These are phyloP conservation scores for Saccharomycopsis hybrid DNA, from an alignment of 1,139 yeast species.

Conservation along the genomic window DNA sequence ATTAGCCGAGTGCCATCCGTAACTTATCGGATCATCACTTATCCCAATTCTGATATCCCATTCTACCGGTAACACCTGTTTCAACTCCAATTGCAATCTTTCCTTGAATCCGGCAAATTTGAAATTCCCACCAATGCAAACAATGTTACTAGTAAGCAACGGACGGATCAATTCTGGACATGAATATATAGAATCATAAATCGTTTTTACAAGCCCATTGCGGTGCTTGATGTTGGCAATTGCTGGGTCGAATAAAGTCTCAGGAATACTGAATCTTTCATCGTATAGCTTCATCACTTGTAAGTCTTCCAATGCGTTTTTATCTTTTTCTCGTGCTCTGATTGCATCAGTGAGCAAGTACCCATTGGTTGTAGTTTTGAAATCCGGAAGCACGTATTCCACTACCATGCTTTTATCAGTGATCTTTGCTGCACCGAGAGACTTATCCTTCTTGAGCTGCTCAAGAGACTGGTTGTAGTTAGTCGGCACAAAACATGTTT, in stretches of 20 bases:
- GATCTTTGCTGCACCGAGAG: conserved; percentile 5
- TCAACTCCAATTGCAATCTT: conserved; percentile 54
- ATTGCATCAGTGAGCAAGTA: conserved; percentile 39
- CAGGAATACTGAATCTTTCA: conserved; percentile 86
- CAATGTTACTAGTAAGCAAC: conserved; percentile 70
- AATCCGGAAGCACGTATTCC: conserved; percentile 82
- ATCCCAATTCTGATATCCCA: conserved; percentile 53
- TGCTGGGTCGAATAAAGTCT: conserved; percentile 80
- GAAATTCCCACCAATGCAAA: conserved; percentile 77
- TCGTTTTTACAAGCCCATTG: conserved; percentile 66
- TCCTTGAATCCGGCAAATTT: conserved; percentile 60
- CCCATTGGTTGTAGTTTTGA: conserved; percentile 70
- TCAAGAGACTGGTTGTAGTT: conserved; percentile 58
- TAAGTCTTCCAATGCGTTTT: conserved; percentile 42
- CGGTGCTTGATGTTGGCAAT: conserved; percentile 68
- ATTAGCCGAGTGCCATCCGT: conserved; percentile 55
- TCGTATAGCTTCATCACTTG: conserved; percentile 68
- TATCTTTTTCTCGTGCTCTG: conserved; percentile 24
- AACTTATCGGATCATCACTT: conserved; percentile 38
- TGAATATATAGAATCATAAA: conserved; percentile 61
- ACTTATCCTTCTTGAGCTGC: conserved; percentile 27
- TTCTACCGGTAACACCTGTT: conserved; percentile 60
- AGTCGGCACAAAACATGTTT: conserved; percentile 63
- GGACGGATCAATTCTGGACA: conserved; percentile 76
- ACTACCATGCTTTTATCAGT: conserved; percentile 33